phyloP scores from a whole-genome alignment of 345 rosid genomes.

The Camelina hispida region DNA sequence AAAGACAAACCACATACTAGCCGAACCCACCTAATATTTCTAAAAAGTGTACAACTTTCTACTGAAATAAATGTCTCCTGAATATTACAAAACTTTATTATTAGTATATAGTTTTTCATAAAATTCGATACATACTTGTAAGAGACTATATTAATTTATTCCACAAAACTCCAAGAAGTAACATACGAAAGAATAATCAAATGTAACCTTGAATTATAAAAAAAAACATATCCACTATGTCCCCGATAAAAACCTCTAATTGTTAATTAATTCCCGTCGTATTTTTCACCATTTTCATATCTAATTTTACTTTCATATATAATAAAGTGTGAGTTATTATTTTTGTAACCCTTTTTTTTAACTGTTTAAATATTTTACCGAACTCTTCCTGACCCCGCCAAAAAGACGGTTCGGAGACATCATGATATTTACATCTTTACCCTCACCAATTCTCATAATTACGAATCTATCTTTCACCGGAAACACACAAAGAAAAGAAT shows the following conservation, averaged over 20 bases:
- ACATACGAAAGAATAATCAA: slow-evolving; percentile 45
- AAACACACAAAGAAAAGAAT: slow-evolving; percentile 3
- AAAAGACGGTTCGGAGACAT: slow-evolving; percentile 53
- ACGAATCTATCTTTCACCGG: slow-evolving; percentile 31
- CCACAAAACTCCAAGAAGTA: slow-evolving; percentile 41
- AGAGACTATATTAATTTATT: slow-evolving; percentile 26
- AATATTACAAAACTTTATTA: slow-evolving; percentile 17
- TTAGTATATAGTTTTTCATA: slow-evolving; percentile 1
- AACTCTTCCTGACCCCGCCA: slow-evolving; percentile 50
- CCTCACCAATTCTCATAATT: slow-evolving; percentile 39
- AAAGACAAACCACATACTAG: slow-evolving; percentile 44
- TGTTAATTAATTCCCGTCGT: background rate
- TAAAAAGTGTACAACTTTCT: slow-evolving; percentile 41
- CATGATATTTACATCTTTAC: slow-evolving; percentile 61
- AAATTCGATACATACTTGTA: slow-evolving; percentile 34
- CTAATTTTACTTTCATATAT: slow-evolving; percentile 14
- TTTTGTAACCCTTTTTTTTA: slow-evolving; percentile 35
- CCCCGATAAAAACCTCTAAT: background rate
- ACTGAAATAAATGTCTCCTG: slow-evolving; percentile 45
- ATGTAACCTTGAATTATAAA: slow-evolving; percentile 5
- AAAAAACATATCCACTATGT: slow-evolving; percentile 1
- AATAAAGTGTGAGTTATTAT: slow-evolving; percentile 31
- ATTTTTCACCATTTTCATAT: background rate
- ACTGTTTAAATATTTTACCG: slow-evolving; percentile 43
- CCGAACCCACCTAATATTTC: slow-evolving; percentile 36